A percentile compares a stretch with the other conserved stretches of the same genome.
These are phyloP conservation scores for Hypoxylon sp. DNA, from an alignment of 2,329 filamentous ascomycete species.

Conservation along the genomic window DNA sequence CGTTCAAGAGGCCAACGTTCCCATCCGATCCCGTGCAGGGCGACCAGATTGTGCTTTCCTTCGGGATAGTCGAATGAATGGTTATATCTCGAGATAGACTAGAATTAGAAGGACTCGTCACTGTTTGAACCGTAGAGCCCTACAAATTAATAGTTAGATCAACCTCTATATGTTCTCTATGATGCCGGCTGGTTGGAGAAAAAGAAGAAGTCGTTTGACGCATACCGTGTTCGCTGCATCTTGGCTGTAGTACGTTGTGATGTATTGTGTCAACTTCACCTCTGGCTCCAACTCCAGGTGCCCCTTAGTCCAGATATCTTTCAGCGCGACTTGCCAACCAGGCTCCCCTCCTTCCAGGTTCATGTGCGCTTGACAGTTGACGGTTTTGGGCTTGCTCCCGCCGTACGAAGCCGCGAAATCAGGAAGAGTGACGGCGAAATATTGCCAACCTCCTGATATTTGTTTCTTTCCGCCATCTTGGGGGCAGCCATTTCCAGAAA, in stretches of 20 bases:
- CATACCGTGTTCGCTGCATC: conserved; percentile 43
- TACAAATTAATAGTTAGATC: not conserved
- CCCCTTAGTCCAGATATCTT: conserved; percentile 44
- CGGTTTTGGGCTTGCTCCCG: conserved; percentile 31
- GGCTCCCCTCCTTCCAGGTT: conserved; percentile 34
- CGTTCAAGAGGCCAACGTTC: conserved; percentile 41
- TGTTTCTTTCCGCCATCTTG: conserved; percentile 35
- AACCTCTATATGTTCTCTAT: not conserved
- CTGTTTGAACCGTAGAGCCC: conserved; percentile 27
- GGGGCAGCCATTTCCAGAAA: conserved; percentile 46
- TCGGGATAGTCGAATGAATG: conserved; percentile 40
- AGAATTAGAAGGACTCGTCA: conserved; percentile 30
- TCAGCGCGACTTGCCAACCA: conserved; percentile 46
- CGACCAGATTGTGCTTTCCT: conserved; percentile 41
- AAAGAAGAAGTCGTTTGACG: not conserved
- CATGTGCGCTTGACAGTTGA: conserved; percentile 46
- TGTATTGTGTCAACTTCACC: conserved; percentile 42
- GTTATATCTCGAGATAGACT: conserved; percentile 29
- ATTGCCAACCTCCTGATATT: conserved; percentile 32
- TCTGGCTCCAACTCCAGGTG: conserved; percentile 37
- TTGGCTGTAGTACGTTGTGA: conserved; percentile 46
- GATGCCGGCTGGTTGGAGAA: not conserved
- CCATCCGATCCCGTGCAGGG: conserved; percentile 31
- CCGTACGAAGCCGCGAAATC: conserved; percentile 40
- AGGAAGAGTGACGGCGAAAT: conserved; percentile 42